Base-by-base conservation (phyloP, 148 eudicot genomes). In the Persicaria maculosa region DNA sequence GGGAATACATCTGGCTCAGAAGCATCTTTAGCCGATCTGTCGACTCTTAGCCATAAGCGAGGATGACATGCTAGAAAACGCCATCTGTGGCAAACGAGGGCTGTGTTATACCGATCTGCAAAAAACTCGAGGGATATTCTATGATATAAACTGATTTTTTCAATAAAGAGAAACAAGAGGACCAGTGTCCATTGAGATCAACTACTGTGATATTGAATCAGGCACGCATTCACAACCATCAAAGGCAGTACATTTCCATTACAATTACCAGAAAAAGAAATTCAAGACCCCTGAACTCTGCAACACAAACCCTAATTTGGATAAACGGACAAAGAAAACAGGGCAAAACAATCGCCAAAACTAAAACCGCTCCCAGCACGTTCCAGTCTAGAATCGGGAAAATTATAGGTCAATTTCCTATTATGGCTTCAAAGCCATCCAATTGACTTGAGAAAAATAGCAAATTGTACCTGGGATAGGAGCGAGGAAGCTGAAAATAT, bases 71-170 rank as follows among this genome's bases (percentile, higher is more conserved):
- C 98, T 81, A 95, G 83, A 80, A 90, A 95, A 68, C 79, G 81
- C 98, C 98, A 95, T 95, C 98, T 95, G 96, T 90, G 91, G 97
- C 98, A 95, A 92, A 95, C 98, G 88, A 92, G 97, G 85, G 98
- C 98, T 80, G 98, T 85, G 91, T 92, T 95, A 95, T 95, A 87
- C 88, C 97, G 93, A 92, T 95, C 98, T 95, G 98, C 96, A 90
- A 93, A 31, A 65, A 65, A 77, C 92, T 87, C 98, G 54, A 19
- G 73, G 36, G 89, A 85, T 83, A 83, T 81, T 76, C 62, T 46
- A 76, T 87, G 83, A 87, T 58, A 85, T 79, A 86, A 67, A 74
- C 82, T 69, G 84, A 52, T 74, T 58, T 59, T 9, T 45, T 15
- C 10, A n/a, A 31, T 31, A 31, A 31, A 31, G 40, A 31, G 8